Evolutionary conservation across 1,139 yeast genomes (phyloP).

Genomic region (Diutina siamensis): DNA sequence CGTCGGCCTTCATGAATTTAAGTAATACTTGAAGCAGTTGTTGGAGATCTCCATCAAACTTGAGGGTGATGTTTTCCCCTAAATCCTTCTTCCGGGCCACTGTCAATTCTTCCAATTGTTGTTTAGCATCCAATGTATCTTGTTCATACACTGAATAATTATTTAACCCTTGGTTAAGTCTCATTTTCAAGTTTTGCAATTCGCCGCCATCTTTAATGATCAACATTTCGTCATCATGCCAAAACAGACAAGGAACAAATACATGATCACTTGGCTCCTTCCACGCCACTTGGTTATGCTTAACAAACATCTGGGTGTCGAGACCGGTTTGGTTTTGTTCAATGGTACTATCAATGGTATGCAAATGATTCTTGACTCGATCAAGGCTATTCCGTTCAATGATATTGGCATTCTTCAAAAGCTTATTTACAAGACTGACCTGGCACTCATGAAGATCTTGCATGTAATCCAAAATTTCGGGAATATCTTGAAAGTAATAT

Average conservation of each 20-base stretch:
- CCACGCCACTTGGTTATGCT: constrained; percentile 74
- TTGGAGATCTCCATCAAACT: constrained; percentile 43
- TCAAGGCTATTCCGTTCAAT: constrained; percentile 52
- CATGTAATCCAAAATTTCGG: constrained; percentile 76
- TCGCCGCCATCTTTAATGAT: constrained; percentile 46
- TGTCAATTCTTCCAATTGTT: constrained; percentile 38
- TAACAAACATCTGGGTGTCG: constrained; percentile 85
- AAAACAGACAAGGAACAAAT: constrained; percentile 80
- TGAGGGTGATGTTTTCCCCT: constrained; percentile 30
- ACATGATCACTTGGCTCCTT: constrained; percentile 76
- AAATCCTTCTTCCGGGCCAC: constrained; percentile 5
- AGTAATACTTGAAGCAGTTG: constrained; percentile 46
- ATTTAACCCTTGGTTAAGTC: constrained; percentile 38
- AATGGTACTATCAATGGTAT: constrained; percentile 44
- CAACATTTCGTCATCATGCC: constrained; percentile 93
- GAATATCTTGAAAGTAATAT: constrained; percentile 85
- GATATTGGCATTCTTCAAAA: constrained; percentile 53
- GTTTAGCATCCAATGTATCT: constrained; percentile 36
- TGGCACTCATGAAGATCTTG: constrained; percentile 81
- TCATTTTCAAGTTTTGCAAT: constrained; percentile 50
- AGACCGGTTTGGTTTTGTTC: constrained; percentile 62
- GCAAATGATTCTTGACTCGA: constrained; percentile 40
- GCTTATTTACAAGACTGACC: constrained; percentile 57
- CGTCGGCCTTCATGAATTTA: constrained; percentile 63
- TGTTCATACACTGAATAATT: constrained; percentile 34